Evolutionary conservation across 1,284 basidiomycete genomes (phyloP).

Genomic region (Cryptococcus amylolentus): DNA sequence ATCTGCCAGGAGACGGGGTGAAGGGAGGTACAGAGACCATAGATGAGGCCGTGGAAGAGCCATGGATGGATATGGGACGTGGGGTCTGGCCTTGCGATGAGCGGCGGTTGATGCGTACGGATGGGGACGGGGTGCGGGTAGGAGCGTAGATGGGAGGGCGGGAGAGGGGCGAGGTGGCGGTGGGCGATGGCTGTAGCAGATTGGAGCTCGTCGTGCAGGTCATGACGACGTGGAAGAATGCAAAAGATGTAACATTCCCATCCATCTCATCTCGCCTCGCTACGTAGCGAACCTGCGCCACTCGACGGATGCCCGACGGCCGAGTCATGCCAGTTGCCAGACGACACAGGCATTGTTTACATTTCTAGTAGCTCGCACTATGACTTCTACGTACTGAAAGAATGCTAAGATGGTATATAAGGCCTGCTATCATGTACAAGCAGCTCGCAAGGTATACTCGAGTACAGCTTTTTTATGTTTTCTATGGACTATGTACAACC

Average conservation of each 20-base stretch:
- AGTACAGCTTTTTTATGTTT: neutral
- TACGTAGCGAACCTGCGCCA: too few relatives aligned
- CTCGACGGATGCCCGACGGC: too few relatives aligned
- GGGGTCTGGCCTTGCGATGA: neutral
- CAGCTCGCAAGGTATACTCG: too few relatives aligned
- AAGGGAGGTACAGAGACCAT: neutral
- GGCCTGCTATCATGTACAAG: too few relatives aligned
- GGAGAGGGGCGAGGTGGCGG: constrained; percentile 22
- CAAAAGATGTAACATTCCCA: neutral
- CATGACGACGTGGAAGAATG: neutral
- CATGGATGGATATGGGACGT: neutral
- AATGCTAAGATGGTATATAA: too few relatives aligned
- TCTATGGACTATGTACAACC: too few relatives aligned
- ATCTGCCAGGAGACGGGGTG: neutral
- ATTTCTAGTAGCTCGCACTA: too few relatives aligned
- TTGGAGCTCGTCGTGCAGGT: too few relatives aligned
- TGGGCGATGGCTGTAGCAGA: constrained; percentile 9
- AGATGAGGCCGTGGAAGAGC: neutral
- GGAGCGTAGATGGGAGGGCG: constrained; percentile 20
- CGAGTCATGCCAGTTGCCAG: too few relatives aligned
- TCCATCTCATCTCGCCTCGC: too few relatives aligned
- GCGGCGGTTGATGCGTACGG: neutral
- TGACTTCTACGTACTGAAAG: too few relatives aligned
- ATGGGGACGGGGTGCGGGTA: constrained; percentile 12
- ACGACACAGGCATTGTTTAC: too few relatives aligned